Percentiles rank a stretch among this genome's conserved stretches.
These are phyloP conservation scores for Nemania sp. DNA, from an alignment of 2,329 filamentous ascomycete genomes.

Conservation along the genomic window DNA sequence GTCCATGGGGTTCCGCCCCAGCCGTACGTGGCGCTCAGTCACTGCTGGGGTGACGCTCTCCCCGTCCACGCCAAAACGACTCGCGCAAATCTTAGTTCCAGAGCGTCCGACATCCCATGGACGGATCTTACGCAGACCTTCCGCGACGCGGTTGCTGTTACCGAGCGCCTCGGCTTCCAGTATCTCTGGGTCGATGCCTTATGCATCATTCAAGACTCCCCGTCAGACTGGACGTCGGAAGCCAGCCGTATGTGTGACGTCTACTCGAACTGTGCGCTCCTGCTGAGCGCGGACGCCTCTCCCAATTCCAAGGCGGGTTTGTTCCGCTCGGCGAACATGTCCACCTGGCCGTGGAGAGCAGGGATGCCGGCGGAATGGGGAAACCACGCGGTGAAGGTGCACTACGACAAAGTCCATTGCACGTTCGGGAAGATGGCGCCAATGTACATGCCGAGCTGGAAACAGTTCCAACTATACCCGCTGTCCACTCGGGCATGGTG, in stretches of 20 bases:
- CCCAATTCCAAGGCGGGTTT: too few relatives aligned
- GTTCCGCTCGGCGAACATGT: too few relatives aligned
- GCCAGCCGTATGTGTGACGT: background rate
- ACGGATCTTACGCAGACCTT: background rate
- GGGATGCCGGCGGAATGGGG: too few relatives aligned
- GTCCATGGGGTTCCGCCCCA: background rate
- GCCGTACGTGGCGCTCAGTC: background rate
- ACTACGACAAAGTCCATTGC: too few relatives aligned
- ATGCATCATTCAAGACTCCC: background rate
- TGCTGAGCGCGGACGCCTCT: too few relatives aligned
- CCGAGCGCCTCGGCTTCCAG: background rate
- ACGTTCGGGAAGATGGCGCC: too few relatives aligned
- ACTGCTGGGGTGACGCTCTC: background rate
- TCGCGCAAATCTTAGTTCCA: background rate
- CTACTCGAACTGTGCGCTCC: background rate
- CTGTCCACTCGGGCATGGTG: background rate
- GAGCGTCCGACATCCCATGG: background rate
- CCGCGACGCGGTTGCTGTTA: background rate
- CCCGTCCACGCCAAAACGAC: background rate
- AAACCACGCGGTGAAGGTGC: too few relatives aligned
- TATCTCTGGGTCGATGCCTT: background rate
- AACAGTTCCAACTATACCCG: background rate
- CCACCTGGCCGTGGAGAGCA: background rate
- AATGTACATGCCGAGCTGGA: background rate
- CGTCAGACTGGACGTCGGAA: background rate